These are phyloP conservation scores for Phoma sp. DNA, from an alignment of 2,329 filamentous ascomycete species.

Conservation along the genomic window DNA sequence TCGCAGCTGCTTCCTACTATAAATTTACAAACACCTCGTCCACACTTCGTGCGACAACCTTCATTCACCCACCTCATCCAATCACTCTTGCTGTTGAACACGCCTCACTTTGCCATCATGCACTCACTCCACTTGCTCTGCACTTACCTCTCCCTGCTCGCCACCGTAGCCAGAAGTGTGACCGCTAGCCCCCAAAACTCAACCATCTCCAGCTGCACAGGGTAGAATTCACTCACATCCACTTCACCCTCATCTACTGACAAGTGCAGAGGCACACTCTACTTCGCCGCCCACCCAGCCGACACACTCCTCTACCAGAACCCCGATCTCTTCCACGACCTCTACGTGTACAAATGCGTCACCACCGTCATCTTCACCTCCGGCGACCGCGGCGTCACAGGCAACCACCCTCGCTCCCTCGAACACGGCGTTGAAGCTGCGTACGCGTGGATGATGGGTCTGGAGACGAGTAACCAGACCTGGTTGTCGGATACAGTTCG, in stretches of 20 bases:
- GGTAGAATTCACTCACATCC: neutral
- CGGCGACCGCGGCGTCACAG: constrained; percentile 28
- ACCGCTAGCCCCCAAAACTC: neutral
- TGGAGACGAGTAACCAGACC: constrained; percentile 4
- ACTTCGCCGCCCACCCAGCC: constrained; percentile 37
- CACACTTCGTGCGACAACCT: no score
- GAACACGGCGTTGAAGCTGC: constrained; percentile 36
- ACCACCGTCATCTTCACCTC: constrained; percentile 37
- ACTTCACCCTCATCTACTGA: constrained; percentile 1
- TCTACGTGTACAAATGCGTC: constrained; percentile 37
- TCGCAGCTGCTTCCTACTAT: neutral
- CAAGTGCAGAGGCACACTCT: constrained; percentile 29
- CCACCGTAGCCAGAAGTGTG: neutral
- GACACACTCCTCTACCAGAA: constrained; percentile 40
- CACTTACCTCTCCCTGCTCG: constrained; percentile 2
- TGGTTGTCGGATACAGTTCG: constrained; percentile 16
- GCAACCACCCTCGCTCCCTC: constrained; percentile 22
- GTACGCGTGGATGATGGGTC: constrained; percentile 30
- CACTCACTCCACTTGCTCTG: neutral
- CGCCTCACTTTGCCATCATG: neutral
- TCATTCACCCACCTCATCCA: neutral
- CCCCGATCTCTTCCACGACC: constrained; percentile 38
- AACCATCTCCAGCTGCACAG: constrained; percentile 15
- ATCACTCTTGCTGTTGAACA: neutral
- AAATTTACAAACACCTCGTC: neutral